Evolutionary conservation across 208 protist species (phyloP), one percentile per base, ranked within the genome.

Genomic region (Acanthamoeba castellanii): DNA sequence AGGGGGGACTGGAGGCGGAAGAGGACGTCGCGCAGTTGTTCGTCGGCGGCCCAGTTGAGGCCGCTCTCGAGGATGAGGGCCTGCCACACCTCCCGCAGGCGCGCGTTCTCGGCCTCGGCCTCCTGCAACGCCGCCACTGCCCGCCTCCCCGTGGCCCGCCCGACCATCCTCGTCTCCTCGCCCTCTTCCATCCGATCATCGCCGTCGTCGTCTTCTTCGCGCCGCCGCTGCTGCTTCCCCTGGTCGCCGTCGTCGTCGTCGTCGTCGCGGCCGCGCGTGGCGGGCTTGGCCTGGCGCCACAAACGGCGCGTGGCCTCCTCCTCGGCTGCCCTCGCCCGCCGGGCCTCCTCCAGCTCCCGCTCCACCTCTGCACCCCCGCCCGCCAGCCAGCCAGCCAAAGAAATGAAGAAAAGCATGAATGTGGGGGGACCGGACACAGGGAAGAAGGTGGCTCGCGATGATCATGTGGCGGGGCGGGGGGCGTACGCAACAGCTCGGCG

Each of bases 31-130:
- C 66, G 66, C 9, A 72, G 66, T n/a, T 72, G 66, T 8, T 72
- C 66, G 66, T 72, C 66, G 66, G 66, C 66, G 66, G 66, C 66
- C 66, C 66, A 72, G 66, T 72, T 72, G 22, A 37, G 22, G 66
- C 30, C 30, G 66, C 30, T 72, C 30, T 72, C n/a, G 9, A 72
- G 30, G 30, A 72, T 72, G n/a, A 72, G 66, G 30, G 22, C n/a
- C 66, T 37, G n/a, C 66, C n/a, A 37, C 66, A 34, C 30, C 66
- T 37, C 30, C 66, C n/a, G 22, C 66, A 72, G 66, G 66, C n/a
- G 22, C 66, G 30, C 22, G n/a, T 72, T 72, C 66, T 27, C 66
- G 14, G 66, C n/a, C 3, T 27, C 30, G 22, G 22, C n/a, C 66
- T 9, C 13, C 14, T 20, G 22, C 30, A 37, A 13, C 3, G 66